Percentiles rank a stretch among this genome's conserved stretches.
These are phyloP conservation scores for Coniophora puteana DNA, from an alignment of 1,284 basidiomycete genomes.

Conservation along the genomic window DNA sequence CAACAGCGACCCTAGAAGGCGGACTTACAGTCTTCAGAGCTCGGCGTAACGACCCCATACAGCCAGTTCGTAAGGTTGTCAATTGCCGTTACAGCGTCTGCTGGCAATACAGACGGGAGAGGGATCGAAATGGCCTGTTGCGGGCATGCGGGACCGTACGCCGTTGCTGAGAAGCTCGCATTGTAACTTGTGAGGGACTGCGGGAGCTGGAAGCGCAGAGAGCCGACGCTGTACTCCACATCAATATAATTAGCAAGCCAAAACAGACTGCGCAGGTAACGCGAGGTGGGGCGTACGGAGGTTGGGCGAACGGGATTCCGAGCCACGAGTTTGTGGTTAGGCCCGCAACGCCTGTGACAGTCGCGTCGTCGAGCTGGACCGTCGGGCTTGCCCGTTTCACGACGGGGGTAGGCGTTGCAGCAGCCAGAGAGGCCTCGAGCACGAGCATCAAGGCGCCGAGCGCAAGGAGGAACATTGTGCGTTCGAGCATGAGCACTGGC, in stretches of 20 bases:
- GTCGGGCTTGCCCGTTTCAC: constrained; percentile 9
- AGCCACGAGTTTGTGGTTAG: no score
- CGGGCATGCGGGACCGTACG: constrained; percentile 5
- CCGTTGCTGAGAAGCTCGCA: background rate
- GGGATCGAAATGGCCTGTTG: constrained; percentile 2
- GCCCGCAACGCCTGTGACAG: constrained; percentile 14
- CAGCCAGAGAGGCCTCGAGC: no score
- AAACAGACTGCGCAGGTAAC: no score
- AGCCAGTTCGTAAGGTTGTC: constrained; percentile 5
- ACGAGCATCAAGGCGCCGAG: no score
- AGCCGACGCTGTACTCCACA: no score
- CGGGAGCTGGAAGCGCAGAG: constrained; percentile 6
- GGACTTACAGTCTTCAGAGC: constrained; percentile 3
- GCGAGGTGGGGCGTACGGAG: no score
- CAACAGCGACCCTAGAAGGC: background rate
- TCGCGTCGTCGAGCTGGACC: constrained; percentile 16
- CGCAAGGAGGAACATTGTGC: no score
- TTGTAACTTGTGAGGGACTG: constrained; percentile 5
- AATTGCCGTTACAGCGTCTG: constrained; percentile 8
- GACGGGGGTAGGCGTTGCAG: no score
- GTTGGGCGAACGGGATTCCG: background rate
- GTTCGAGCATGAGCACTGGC: no score
- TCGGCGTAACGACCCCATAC: background rate
- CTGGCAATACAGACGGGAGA: background rate
- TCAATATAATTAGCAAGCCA: no score